Conservation (phyloP, 2,329 filamentous ascomycete species). For the Monosporascus sp. region DNA sequence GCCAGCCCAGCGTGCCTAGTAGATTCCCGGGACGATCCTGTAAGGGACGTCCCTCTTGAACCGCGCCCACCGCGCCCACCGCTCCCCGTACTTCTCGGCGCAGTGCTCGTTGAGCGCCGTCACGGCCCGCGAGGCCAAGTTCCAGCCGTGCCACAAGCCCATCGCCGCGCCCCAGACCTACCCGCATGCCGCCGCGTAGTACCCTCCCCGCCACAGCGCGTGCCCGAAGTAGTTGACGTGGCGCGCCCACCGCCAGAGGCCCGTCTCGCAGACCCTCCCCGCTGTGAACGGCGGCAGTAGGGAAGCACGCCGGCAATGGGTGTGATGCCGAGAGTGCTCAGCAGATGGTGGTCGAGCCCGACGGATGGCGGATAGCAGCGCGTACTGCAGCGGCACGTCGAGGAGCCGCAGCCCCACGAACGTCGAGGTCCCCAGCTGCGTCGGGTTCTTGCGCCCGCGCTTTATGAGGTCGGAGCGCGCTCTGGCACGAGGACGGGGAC, state of each 20-base stretch:
- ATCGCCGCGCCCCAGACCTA: conserved; percentile 29
- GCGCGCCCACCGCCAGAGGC: conserved; percentile 34
- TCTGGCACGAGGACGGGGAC: conserved; percentile 1
- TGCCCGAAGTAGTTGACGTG: conserved; percentile 38
- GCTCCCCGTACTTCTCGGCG: conserved; percentile 29
- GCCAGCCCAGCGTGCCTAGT: conserved; percentile 12
- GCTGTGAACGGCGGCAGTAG: conserved; percentile 13
- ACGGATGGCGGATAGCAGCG: conserved; percentile 22
- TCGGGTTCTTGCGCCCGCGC: conserved; percentile 31
- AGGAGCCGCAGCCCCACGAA: conserved; percentile 35
- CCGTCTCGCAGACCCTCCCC: conserved; percentile 28
- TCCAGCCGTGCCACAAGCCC: conserved; percentile 23
- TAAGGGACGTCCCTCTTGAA: conserved; percentile 34
- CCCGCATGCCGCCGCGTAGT: conserved; percentile 29
- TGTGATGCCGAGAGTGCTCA: conserved; percentile 40
- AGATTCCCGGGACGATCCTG: conserved; percentile 32
- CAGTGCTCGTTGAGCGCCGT: conserved; percentile 34
- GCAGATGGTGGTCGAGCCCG: conserved; percentile 39
- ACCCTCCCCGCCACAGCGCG: conserved; percentile 25
- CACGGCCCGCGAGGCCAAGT: conserved; percentile 27
- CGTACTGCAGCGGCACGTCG: conserved; percentile 21
- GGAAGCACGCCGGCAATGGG: conserved; percentile 35
- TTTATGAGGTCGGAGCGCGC: conserved; percentile 28
- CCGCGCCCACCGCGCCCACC: conserved; percentile 32
- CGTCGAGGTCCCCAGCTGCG: conserved; percentile 29